A percentile compares a stretch with the other conserved stretches of the same genome.
Evolutionary conservation across 179 eudicot genomes (phyloP).

Genomic region (Patellifolia procumbens): DNA sequence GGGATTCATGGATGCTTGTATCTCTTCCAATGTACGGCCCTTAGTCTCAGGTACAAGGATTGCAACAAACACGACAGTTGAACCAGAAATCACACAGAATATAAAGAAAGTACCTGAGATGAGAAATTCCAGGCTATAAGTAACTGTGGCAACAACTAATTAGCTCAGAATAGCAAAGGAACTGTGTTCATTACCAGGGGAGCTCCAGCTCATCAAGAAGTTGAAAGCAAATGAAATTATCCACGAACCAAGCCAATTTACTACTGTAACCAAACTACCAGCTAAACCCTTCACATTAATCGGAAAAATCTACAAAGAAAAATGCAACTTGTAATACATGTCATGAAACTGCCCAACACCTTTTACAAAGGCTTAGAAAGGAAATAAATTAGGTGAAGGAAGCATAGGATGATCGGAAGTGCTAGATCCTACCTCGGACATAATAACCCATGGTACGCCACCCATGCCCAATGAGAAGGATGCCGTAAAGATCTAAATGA

Average conservation of each 20-base stretch:
- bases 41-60: conserved; percentile 69
- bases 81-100: conserved; percentile 43
- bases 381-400: neutral
- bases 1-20: conserved; percentile 57
- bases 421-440: conserved; percentile 70
- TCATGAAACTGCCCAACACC: neutral
- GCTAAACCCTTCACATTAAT: conserved; percentile 69
- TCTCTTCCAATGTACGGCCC: conserved; percentile 59
- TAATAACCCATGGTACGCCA: conserved; percentile 89
- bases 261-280: conserved; percentile 66
- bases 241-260: conserved; percentile 73
- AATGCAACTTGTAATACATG: neutral
- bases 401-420: neutral
- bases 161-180: neutral
- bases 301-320: conserved; percentile 53
- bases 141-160: neutral
- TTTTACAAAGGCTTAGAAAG: neutral
- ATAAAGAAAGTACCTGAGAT: conserved; percentile 62
- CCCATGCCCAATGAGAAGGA: conserved; percentile 94
- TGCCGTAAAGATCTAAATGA: conserved; percentile 59
- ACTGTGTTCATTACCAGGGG: conserved; percentile 46
- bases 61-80: conserved; percentile 50
- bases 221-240: conserved; percentile 64
- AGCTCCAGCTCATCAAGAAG: conserved; percentile 64
- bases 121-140: neutral